phyloP scores from a whole-genome alignment of 352 stramenopile genomes.

The Phytophthora constricta region DNA sequence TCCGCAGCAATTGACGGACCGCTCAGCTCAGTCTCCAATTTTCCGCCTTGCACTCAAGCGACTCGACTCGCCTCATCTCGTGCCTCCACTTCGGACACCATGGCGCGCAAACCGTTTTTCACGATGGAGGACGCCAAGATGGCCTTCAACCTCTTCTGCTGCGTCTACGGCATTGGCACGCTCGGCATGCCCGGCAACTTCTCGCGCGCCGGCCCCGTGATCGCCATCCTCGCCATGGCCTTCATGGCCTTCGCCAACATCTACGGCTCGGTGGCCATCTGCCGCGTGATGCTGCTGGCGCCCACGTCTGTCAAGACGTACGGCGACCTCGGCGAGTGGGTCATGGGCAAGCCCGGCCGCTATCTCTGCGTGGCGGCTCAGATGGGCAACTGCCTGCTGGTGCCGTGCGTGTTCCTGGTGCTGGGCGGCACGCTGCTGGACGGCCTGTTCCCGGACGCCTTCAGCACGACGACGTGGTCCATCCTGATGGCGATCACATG shows the following conservation, averaged over 20 bases:
- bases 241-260: constrained; percentile 59
- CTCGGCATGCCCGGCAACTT: constrained; percentile 57
- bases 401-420: constrained; percentile 58
- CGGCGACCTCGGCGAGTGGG: constrained; percentile 57
- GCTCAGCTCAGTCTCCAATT: constrained; percentile 7
- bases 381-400: constrained; percentile 49
- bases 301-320: constrained; percentile 55
- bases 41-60: not conserved
- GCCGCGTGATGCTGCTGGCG: constrained; percentile 48
- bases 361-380: constrained; percentile 49
- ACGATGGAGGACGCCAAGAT: constrained; percentile 51
- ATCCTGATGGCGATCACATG: constrained; percentile 52
- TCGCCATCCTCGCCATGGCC: constrained; percentile 40
- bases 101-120: constrained; percentile 25
- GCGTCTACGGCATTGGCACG: constrained; percentile 53
- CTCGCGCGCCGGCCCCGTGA: constrained; percentile 37
- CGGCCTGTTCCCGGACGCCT: constrained; percentile 51
- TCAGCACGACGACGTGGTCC: constrained; percentile 47
- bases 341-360: constrained; percentile 47
- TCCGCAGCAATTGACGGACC: not conserved
- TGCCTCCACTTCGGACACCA: not conserved
- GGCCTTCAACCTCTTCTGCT: constrained; percentile 48
- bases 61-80: not conserved
- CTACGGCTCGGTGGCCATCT: constrained; percentile 43
- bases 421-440: constrained; percentile 51